These are phyloP conservation scores for Russula sp. DNA, from an alignment of 768 basidiomycete species.

Conservation along the genomic window DNA sequence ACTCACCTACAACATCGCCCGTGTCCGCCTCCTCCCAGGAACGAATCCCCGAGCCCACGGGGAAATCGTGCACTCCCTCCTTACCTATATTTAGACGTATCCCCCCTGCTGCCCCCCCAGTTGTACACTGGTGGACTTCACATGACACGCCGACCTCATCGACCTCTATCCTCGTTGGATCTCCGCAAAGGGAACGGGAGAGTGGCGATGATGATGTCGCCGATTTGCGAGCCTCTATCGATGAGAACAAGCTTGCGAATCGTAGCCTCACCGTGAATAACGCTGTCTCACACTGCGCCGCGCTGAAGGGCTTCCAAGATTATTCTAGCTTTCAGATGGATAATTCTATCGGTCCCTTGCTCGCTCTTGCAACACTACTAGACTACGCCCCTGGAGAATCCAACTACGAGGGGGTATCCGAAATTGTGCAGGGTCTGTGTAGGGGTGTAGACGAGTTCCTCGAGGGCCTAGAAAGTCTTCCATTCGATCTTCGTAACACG, in stretches of 20 bases:
- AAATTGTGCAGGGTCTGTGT: conserved; percentile 9
- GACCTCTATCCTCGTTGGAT: conserved; percentile 5
- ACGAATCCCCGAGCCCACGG: background rate
- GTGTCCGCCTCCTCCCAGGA: background rate
- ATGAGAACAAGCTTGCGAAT: conserved; percentile 16
- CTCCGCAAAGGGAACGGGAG: background rate
- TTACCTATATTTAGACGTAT: conserved; percentile 9
- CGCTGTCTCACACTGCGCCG: conserved; percentile 8
- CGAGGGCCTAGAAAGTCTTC: background rate
- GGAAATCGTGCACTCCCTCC: conserved; percentile 6
- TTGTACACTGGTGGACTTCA: conserved; percentile 4
- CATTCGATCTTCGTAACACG: conserved; percentile 8
- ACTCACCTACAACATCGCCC: conserved; percentile 2
- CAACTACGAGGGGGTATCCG: background rate
- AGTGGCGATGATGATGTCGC: background rate
- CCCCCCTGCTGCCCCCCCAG: background rate
- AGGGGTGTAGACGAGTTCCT: conserved; percentile 14
- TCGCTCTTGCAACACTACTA: conserved; percentile 10
- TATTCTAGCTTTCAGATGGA: conserved; percentile 1
- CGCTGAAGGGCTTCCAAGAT: conserved; percentile 10
- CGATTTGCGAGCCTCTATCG: conserved; percentile 12
- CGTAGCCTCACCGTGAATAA: conserved; percentile 7
- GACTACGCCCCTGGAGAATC: conserved; percentile 6
- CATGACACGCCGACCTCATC: conserved; percentile 1
- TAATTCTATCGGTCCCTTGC: background rate